Evolutionary conservation across 2,329 filamentous ascomycete genomes (phyloP).

Genomic region (Ceratocystiopsis brevicomis): DNA sequence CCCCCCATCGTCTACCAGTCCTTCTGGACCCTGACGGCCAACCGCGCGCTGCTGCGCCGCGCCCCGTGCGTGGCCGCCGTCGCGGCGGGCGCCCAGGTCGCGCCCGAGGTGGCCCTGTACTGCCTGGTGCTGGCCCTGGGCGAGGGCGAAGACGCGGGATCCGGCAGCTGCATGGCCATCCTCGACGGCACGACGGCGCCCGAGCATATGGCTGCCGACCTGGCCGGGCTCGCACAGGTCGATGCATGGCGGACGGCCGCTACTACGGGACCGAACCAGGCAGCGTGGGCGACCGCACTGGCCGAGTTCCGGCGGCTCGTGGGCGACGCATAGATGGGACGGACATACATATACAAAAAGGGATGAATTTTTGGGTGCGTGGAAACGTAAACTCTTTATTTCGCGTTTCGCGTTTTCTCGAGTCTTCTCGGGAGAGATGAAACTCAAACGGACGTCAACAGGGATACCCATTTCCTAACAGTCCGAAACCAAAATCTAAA

Average conservation of each 20-base stretch:
- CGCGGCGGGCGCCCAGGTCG: constrained; percentile 21
- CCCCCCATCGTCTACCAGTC: constrained; percentile 28
- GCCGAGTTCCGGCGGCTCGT: constrained; percentile 1
- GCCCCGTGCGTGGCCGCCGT: constrained; percentile 29
- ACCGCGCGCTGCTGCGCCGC: constrained; percentile 20
- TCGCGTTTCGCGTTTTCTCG: no score
- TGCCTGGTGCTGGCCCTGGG: constrained; percentile 28
- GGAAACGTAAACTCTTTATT: no score
- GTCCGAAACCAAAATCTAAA: neutral
- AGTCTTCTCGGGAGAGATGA: no score
- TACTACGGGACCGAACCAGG: neutral
- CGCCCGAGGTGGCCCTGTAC: constrained; percentile 25
- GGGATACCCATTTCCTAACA: neutral
- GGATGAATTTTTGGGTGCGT: no score
- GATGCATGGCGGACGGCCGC: constrained; percentile 16
- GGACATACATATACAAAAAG: no score
- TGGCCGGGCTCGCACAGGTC: constrained; percentile 24
- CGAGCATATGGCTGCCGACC: constrained; percentile 29
- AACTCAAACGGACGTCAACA: no score
- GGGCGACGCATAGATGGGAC: neutral
- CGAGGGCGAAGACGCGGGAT: constrained; percentile 28
- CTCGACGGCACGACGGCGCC: constrained; percentile 15
- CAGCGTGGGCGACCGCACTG: constrained; percentile 4
- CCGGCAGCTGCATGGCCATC: constrained; percentile 12
- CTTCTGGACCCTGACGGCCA: constrained; percentile 35